Percentiles rank a stretch among this genome's conserved stretches.
Conservation (phyloP, 306 rosid genomes). For the Neltuma alba region DNA sequence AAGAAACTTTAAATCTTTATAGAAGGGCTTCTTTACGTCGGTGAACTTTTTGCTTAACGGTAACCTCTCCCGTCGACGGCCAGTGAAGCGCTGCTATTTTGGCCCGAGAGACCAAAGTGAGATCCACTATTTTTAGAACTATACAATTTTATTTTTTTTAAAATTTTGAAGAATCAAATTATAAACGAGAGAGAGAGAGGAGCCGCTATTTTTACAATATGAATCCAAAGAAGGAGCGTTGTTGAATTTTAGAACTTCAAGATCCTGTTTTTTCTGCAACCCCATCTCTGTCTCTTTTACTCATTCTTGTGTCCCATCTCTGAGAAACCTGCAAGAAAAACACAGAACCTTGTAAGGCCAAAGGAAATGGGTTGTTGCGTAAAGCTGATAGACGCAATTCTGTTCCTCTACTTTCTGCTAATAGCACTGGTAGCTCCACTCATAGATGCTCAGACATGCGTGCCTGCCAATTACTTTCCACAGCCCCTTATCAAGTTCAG, state of each 20-base stretch:
- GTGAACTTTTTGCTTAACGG: neutral
- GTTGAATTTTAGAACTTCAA: slow-evolving; percentile 17
- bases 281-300: slow-evolving; percentile 4
- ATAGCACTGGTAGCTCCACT: slow-evolving; percentile 40
- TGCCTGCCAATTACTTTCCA: slow-evolving; percentile 52
- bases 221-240: neutral
- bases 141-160: neutral
- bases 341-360: neutral
- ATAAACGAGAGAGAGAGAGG: neutral
- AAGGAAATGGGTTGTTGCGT: slow-evolving; percentile 42
- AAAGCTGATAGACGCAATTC: slow-evolving; percentile 46
- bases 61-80: neutral
- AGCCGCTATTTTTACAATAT: neutral
- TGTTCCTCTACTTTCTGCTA: slow-evolving; percentile 43
- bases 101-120: neutral
- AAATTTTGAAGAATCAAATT: neutral
- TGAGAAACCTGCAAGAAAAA: neutral
- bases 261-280: slow-evolving; percentile 40
- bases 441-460: slow-evolving; percentile 51
- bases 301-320: neutral
- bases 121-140: slow-evolving; percentile 6
- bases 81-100: neutral
- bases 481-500: slow-evolving; percentile 49
- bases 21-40: neutral
- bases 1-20: neutral